Evolutionary conservation across 768 basidiomycete species (phyloP), one percentile per base, ranked within the genome.

Genomic region (Lactarius sp.): DNA sequence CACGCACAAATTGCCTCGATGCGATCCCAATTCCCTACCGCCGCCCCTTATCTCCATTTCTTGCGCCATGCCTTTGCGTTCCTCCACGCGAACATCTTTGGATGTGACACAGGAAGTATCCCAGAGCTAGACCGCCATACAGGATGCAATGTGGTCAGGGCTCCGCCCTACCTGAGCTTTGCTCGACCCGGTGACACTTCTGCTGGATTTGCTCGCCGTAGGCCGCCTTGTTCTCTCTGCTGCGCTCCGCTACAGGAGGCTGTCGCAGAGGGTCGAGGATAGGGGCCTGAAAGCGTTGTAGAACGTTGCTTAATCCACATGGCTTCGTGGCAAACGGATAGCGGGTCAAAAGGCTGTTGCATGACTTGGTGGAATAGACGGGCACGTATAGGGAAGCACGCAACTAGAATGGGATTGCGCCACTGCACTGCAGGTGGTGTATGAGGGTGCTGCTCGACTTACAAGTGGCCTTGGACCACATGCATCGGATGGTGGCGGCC

Each of bases 131-230:
- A 53, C 61, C 50, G 47, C 49, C 65, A 27, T 54, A 59, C 62
- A 1, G 65, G 50, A 60, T 66, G 62, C 42, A 54, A 60, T 39
- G 65, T 58, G n/a, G 49, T 62, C 65, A 36, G 62, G 61, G 65
- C 47, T 44, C 27, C 14, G 49, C 62, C 61, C 49, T 55, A 51
- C 36, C 34, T 37, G 65, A 66, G 65, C 65, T 55, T 36, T 22
- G 65, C 65, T 66, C 65, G 22, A 66, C 65, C 65, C 65, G 62
- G 65, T 56, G 62, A 58, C 65, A 31, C 36, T 66, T 56, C 36
- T 46, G 65, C 44, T 31, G 62, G 57, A 65, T 66, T 66, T 66
- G 62, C 62, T 58, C 65, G 65, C 65, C 65, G 65, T 47, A 47
- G 57, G 62, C 62, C 62, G 31, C 53, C 54, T 53, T 47, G 42